These are phyloP conservation scores for Penicillium sp. DNA, from an alignment of 2,329 filamentous ascomycete species.

Conservation along the genomic window DNA sequence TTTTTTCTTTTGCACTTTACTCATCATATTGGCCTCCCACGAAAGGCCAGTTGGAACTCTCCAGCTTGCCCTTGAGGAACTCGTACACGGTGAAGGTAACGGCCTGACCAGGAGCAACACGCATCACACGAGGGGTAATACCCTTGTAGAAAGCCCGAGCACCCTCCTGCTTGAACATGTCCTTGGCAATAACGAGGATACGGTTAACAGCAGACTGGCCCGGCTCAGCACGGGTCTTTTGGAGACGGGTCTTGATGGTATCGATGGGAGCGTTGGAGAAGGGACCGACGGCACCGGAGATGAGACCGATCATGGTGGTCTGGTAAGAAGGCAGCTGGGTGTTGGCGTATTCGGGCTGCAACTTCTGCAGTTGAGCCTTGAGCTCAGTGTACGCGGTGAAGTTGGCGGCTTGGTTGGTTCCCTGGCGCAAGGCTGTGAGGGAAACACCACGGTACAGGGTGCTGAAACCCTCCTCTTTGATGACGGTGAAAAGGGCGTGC, in stretches of 20 bases:
- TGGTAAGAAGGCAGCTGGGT: constrained; percentile 77
- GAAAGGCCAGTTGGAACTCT: constrained; percentile 61
- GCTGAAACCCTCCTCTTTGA: constrained; percentile 84
- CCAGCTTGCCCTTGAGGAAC: constrained; percentile 70
- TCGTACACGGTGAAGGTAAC: constrained; percentile 76
- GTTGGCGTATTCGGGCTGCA: constrained; percentile 67
- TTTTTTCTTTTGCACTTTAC: constrained; percentile 25
- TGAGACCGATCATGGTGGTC: constrained; percentile 85
- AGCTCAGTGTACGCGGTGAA: constrained; percentile 97
- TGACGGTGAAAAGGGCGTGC: constrained; percentile 77
- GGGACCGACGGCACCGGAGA: constrained; percentile 92
- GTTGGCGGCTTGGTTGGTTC: constrained; percentile 96
- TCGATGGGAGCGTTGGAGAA: constrained; percentile 97
- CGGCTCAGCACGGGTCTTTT: constrained; percentile 79
- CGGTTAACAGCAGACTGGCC: constrained; percentile 78
- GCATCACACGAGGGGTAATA: constrained; percentile 96
- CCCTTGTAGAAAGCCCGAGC: constrained; percentile 97
- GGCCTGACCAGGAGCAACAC: constrained; percentile 92
- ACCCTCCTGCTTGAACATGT: constrained; percentile 94
- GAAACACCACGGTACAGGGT: constrained; percentile 92
- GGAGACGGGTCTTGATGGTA: constrained; percentile 95
- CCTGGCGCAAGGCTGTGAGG: constrained; percentile 88
- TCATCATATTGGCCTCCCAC: constrained; percentile 67
- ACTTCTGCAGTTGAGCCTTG: constrained; percentile 71
- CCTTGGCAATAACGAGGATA: constrained; percentile 73